Evolutionary conservation across 2,329 filamentous ascomycete genomes (phyloP).

Genomic region (Fusarium tupiense): DNA sequence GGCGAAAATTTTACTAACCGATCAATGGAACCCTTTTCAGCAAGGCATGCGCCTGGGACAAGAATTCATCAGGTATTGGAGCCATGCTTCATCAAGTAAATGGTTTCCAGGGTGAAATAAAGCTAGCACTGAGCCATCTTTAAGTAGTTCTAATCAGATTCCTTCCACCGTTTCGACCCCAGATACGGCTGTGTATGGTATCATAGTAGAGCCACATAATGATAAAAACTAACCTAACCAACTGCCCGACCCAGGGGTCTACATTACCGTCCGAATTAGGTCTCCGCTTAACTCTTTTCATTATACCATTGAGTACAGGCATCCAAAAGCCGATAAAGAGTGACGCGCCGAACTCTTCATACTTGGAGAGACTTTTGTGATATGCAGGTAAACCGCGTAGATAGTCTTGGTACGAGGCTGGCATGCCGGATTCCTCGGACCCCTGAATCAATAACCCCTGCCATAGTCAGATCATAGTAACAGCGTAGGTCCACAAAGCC

Average conservation of each 20-base stretch:
- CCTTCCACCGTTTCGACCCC: neutral
- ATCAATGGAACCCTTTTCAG: neutral
- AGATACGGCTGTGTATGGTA: neutral
- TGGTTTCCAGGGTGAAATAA: too few species aligned
- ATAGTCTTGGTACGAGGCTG: neutral
- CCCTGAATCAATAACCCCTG: neutral
- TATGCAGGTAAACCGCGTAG: neutral
- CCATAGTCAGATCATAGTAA: neutral
- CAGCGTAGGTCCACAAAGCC: neutral
- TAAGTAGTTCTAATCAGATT: neutral
- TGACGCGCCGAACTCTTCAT: neutral
- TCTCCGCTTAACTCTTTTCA: neutral
- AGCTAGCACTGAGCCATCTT: neutral
- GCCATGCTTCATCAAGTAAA: neutral
- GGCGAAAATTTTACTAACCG: neutral
- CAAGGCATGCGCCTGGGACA: neutral
- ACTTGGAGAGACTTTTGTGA: neutral
- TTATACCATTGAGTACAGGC: neutral
- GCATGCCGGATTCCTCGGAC: neutral
- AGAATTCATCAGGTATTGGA: neutral
- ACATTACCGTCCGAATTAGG: neutral
- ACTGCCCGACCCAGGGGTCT: neutral
- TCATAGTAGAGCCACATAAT: neutral
- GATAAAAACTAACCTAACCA: neutral
- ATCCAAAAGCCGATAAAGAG: neutral